phyloP scores from a whole-genome alignment of 371 early-diverging fungal genomes.

The Coemansia sp. region DNA sequence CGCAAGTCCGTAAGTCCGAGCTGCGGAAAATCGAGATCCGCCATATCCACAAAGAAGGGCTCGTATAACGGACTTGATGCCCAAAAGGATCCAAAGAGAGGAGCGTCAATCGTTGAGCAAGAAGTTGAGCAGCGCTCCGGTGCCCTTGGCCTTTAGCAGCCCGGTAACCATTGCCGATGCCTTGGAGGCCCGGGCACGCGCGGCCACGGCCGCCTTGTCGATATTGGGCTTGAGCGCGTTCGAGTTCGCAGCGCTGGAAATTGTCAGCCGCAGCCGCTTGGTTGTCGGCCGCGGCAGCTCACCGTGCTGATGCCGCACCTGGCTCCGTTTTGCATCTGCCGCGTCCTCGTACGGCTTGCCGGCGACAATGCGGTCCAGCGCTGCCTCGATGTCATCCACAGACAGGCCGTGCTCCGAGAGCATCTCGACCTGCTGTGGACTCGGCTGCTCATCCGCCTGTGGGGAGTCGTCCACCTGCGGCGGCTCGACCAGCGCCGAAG shows the following conservation, averaged over 20 bases:
- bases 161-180: constrained; percentile 12
- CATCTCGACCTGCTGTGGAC: not conserved
- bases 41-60: no score
- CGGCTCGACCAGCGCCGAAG: constrained; percentile 10
- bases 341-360: not conserved
- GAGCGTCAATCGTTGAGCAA: constrained; percentile 13
- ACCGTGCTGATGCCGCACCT: not conserved
- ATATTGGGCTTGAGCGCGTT: not conserved
- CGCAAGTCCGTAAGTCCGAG: no score
- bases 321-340: not conserved
- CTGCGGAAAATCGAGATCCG: no score
- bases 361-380: constrained; percentile 5
- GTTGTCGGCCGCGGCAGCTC: not conserved
- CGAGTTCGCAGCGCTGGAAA: not conserved
- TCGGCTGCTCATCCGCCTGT: no score
- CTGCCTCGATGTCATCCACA: constrained; percentile 8
- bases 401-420: constrained; percentile 11
- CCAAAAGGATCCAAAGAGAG: no score
- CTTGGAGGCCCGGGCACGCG: not conserved
- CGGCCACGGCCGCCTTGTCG: not conserved
- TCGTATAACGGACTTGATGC: no score
- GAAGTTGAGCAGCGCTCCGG: constrained; percentile 19
- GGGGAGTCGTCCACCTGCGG: not conserved
- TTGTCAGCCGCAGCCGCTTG: not conserved
- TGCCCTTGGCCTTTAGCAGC: constrained; percentile 18